phyloP scores from a whole-genome alignment of 495 filamentous ascomycete genomes.

The Neurospora sp. region DNA sequence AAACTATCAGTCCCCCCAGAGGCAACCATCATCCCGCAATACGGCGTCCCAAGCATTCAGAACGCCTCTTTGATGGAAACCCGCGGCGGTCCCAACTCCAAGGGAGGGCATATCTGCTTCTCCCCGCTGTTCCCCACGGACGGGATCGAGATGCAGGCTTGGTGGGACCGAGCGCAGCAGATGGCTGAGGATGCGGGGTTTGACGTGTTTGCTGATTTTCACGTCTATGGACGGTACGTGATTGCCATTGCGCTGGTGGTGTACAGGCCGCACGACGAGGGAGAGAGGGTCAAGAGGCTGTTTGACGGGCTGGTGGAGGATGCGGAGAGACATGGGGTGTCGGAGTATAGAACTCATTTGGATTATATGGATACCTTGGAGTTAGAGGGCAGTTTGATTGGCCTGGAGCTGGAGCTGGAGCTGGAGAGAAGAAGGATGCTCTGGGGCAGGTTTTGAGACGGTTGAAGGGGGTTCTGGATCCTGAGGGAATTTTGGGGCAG shows the following conservation, averaged over 20 bases:
- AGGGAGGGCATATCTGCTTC: conserved; percentile 1
- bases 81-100: not conserved
- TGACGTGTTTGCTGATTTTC: conserved; percentile 4
- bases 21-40: not conserved
- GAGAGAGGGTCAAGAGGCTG: conserved; percentile 18
- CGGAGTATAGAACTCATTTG: conserved; percentile 25
- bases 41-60: not conserved
- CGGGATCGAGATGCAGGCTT: not conserved
- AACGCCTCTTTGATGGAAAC: not conserved
- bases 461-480: conserved; percentile 13
- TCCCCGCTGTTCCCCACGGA: not conserved
- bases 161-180: not conserved
- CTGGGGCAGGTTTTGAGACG: conserved; percentile 21
- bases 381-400: not conserved
- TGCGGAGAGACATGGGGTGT: conserved; percentile 18
- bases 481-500: conserved; percentile 16
- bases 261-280: conserved; percentile 22
- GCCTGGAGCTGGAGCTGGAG: conserved; percentile 10
- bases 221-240: conserved; percentile 5
- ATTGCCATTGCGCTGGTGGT: conserved; percentile 21
- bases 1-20: not conserved
- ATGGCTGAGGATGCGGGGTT: conserved; percentile 1
- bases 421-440: conserved; percentile 19
- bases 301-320: conserved; percentile 16
- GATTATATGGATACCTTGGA: conserved; percentile 20